Percentiles rank a stretch among this genome's conserved stretches.
These are phyloP conservation scores for Phyllosticta paracitricarpa DNA, from an alignment of 2,329 filamentous ascomycete species.

Conservation along the genomic window DNA sequence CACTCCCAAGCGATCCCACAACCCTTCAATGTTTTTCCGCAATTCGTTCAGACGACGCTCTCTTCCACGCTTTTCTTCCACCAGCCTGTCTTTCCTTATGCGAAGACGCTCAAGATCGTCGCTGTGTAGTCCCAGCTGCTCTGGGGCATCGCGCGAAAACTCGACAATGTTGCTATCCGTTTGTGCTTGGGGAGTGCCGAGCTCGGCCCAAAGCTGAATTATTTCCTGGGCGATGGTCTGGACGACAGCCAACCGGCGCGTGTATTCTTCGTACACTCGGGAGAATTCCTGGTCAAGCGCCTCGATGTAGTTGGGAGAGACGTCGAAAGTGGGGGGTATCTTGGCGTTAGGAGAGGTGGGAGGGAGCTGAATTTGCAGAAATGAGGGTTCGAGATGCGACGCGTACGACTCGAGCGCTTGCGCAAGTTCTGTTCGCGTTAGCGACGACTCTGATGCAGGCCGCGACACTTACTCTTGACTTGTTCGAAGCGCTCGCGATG, in stretches of 20 bases:
- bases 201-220: constrained; percentile 89
- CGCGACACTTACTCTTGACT: constrained; percentile 64
- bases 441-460: not conserved
- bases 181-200: constrained; percentile 87
- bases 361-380: constrained; percentile 75
- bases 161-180: constrained; percentile 82
- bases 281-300: constrained; percentile 85
- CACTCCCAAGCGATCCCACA: constrained; percentile 83
- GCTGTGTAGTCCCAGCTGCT: constrained; percentile 86
- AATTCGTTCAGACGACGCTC: constrained; percentile 72
- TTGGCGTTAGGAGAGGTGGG: constrained; percentile 68
- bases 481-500: constrained; percentile 91
- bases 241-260: constrained; percentile 66
- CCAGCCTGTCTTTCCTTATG: constrained; percentile 66
- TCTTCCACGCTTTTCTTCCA: constrained; percentile 79
- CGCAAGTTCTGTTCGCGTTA: constrained; percentile 59
- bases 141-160: constrained; percentile 78
- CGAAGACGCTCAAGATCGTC: constrained; percentile 69
- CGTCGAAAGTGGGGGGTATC: constrained; percentile 74
- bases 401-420: constrained; percentile 93
- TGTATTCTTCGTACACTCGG: constrained; percentile 93
- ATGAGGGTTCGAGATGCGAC: constrained; percentile 83
- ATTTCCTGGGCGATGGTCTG: constrained; percentile 70
- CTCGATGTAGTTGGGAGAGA: constrained; percentile 82
- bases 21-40: constrained; percentile 62